Conservation (phyloP, 2,329 filamentous ascomycete genomes). For the Diaporthe sp. region DNA sequence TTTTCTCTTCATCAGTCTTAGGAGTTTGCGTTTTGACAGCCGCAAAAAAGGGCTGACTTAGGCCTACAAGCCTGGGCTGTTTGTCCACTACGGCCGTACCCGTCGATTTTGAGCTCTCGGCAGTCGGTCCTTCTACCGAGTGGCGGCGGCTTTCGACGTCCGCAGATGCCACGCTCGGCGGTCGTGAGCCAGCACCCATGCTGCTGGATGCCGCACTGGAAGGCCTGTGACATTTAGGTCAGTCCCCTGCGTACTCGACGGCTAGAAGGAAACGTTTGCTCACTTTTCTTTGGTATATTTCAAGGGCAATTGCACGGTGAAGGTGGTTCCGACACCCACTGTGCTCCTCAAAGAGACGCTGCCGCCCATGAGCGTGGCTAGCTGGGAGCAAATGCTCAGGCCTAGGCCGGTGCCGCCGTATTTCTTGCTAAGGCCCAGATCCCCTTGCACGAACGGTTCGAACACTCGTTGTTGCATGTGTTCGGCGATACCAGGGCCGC, state of each 20-base stretch:
- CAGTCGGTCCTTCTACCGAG: constrained; percentile 46
- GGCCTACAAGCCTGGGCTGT: constrained; percentile 84
- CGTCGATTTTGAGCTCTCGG: constrained; percentile 49
- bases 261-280: constrained; percentile 45
- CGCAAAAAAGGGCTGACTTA: constrained; percentile 86
- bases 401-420: constrained; percentile 91
- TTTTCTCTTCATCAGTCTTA: constrained; percentile 68
- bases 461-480: constrained; percentile 87
- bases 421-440: constrained; percentile 89
- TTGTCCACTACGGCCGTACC: constrained; percentile 69
- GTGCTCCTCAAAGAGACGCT: constrained; percentile 79
- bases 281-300: constrained; percentile 80
- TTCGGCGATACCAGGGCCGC: constrained; percentile 86
- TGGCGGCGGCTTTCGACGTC: constrained; percentile 54
- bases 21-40: constrained; percentile 54
- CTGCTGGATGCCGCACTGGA: constrained; percentile 70
- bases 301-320: constrained; percentile 86
- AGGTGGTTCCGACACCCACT: constrained; percentile 81
- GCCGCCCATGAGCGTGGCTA: constrained; percentile 87
- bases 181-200: constrained; percentile 61
- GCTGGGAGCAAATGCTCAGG: constrained; percentile 89
- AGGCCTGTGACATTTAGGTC: constrained; percentile 51
- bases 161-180: constrained; percentile 60
- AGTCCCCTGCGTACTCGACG: neutral
- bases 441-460: constrained; percentile 95